phyloP scores from a whole-genome alignment of 306 rosid species.

The Ceratonia siliqua region DNA sequence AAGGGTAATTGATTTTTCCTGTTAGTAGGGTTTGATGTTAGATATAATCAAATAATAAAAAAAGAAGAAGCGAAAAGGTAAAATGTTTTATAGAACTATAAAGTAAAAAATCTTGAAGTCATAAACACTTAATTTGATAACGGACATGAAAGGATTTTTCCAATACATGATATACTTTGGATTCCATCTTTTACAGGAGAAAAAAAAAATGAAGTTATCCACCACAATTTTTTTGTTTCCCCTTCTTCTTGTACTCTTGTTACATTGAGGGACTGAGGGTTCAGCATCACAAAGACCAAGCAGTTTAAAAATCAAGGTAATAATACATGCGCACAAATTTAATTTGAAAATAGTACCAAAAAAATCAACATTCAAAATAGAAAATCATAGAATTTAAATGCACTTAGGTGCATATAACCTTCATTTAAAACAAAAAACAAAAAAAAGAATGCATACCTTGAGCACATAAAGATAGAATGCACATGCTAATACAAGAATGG shows the following conservation, averaged over 20 bases:
- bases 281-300: background rate
- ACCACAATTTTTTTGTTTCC: background rate
- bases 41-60: slow-evolving; percentile 2
- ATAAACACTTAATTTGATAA: background rate
- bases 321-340: background rate
- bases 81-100: background rate
- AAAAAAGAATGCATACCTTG: slow-evolving; percentile 42
- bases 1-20: slow-evolving; percentile 55
- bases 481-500: slow-evolving; percentile 54
- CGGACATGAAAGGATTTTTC: background rate
- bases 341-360: background rate
- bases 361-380: background rate
- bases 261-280: background rate
- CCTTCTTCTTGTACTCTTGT: background rate
- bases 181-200: background rate
- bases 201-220: background rate
- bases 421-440: background rate
- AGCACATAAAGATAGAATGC: slow-evolving; percentile 46
- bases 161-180: background rate
- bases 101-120: background rate
- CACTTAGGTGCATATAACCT: no score
- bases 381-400: background rate
- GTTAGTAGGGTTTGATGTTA: slow-evolving; percentile 26
- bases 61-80: background rate
- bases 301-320: background rate